Conservation (phyloP, 352 stramenopile species). For the Globisporangium paddicum region DNA sequence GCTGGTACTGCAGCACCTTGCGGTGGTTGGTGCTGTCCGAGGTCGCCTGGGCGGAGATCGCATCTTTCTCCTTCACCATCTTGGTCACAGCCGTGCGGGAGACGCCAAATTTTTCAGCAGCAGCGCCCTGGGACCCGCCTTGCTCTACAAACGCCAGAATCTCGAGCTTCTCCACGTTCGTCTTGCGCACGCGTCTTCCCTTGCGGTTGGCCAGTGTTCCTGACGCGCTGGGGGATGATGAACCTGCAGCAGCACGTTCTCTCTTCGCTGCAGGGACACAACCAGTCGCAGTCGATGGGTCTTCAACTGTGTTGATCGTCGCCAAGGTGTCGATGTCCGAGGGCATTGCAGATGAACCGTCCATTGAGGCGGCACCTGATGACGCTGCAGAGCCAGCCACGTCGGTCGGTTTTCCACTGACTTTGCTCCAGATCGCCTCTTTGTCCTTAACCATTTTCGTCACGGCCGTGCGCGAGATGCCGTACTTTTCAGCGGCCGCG, state of each 20-base stretch:
- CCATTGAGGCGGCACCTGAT: not conserved
- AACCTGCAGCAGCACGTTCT: not conserved
- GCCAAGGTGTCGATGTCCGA: not conserved
- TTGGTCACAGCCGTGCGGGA: conserved; percentile 81
- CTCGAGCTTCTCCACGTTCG: conserved; percentile 78
- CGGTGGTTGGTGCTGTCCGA: conserved; percentile 65
- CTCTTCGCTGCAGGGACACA: not conserved
- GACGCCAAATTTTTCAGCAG: conserved; percentile 76
- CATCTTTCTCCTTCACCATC: conserved; percentile 81
- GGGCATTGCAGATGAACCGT: not conserved
- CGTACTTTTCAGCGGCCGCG: conserved; percentile 48
- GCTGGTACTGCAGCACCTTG: conserved; percentile 80
- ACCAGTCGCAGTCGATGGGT: not conserved
- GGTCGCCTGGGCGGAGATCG: conserved; percentile 63
- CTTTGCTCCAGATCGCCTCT: conserved; percentile 25
- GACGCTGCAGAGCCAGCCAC: not conserved
- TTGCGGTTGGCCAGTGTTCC: conserved; percentile 20
- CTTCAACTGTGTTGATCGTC: not conserved
- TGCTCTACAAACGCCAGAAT: conserved; percentile 80
- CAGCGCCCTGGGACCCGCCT: conserved; percentile 66
- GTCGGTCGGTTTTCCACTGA: not conserved
- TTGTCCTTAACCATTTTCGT: conserved; percentile 61
- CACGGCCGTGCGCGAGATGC: conserved; percentile 45
- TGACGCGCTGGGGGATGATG: not conserved
- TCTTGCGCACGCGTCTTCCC: conserved; percentile 70